Evolutionary conservation across 163 green algal species (phyloP), one percentile per base, ranked within the genome.

Genomic region (Scenedesmus sp.): DNA sequence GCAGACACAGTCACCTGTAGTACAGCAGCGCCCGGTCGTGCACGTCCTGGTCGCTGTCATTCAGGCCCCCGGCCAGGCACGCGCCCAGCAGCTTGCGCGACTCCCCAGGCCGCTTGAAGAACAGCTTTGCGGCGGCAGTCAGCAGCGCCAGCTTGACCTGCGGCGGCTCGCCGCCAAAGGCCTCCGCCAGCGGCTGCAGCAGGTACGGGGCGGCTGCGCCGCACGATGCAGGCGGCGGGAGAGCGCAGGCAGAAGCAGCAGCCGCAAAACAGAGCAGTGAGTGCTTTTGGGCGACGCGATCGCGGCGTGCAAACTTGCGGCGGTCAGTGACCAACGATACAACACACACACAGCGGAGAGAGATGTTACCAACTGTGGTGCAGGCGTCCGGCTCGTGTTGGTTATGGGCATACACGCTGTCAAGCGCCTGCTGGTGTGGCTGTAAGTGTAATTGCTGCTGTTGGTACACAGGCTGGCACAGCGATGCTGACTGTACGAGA

Each of bases 51-150:
- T 96, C 91, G 22, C 76, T 89, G 92, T 99, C 97, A 0, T 89
- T 89, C 59, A 95, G 80, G 0, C 96, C 96, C 4, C 94, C 94
- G 26, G 93, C 91, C 85, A 99, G 93, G 46, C 94, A 93, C 0
- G 30, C 44, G 2, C 96, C 96, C 81, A 99, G 92, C 93, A 98
- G 93, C 53, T 86, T 81, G 86, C 96, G 95, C 84, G 92, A 95
- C 95, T 99, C 97, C 2, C 97, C 95, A 3, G 98, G 95, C 0
- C 97, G 94, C 87, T 95, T 95, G 94, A 99, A 99, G 92, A 99
- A 99, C 12, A 99, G 95, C 93, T 98, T 98, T 35, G 93, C 92
- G 30, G 92, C 94, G 0, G 96, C 95, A 76, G 92, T 95, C 40
- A 96, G 91, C 80, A 96, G 76, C 88, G 96, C 96, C 83, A 98